phyloP scores from a whole-genome alignment of 1,139 yeast genomes.

The Kazachstania sp. region DNA sequence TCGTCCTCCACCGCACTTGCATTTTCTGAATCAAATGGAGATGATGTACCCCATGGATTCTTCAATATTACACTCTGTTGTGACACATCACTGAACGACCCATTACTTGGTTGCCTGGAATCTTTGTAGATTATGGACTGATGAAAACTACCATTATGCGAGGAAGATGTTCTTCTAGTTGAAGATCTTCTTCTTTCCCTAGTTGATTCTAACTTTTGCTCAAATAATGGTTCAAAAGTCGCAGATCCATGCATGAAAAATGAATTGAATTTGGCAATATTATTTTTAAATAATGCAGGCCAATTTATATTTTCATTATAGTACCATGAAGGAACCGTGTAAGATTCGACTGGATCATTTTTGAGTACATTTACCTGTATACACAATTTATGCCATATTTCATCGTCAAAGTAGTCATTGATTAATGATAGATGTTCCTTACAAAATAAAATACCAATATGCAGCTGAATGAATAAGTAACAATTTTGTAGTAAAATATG shows the following conservation, averaged over 20 bases:
- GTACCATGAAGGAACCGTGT: constrained; percentile 23
- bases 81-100: not conserved
- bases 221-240: constrained; percentile 44
- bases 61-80: not conserved
- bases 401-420: constrained; percentile 21
- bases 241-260: constrained; percentile 40
- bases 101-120: not conserved
- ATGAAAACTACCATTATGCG: constrained; percentile 1
- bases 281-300: constrained; percentile 27
- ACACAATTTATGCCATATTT: constrained; percentile 31
- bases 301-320: constrained; percentile 18
- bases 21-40: not conserved
- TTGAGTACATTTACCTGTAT: not conserved
- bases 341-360: not conserved
- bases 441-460: constrained; percentile 54
- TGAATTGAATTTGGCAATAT: constrained; percentile 39
- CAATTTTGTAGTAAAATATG: constrained; percentile 50
- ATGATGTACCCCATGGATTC: not conserved
- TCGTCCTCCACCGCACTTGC: constrained; percentile 12
- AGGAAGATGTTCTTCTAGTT: constrained; percentile 8
- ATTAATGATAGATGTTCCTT: constrained; percentile 34
- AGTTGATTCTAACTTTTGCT: constrained; percentile 20
- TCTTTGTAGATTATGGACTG: not conserved
- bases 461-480: constrained; percentile 59
- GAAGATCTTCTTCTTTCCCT: not conserved